Evolutionary conservation across 225 moss, liverwort and hornwort genomes (phyloP).

Genomic region (Anthoceros angustus): DNA sequence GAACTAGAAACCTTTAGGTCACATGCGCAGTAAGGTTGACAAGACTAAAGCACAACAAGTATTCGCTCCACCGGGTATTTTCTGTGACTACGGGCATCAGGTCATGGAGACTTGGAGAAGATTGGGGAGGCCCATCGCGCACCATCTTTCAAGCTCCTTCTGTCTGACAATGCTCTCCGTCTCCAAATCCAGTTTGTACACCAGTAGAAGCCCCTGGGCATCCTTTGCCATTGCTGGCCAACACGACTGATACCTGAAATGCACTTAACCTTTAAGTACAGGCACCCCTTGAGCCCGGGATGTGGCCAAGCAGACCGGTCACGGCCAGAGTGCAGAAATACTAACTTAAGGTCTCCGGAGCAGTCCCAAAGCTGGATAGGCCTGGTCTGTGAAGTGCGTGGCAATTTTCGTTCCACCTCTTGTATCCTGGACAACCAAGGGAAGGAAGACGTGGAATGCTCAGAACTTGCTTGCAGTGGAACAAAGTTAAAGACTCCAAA

Average conservation of each 20-base stretch:
- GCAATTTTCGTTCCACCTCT: slow-evolving; percentile 14
- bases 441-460: not conserved
- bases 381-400: slow-evolving; percentile 5
- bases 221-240: slow-evolving; percentile 21
- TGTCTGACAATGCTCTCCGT: not conserved
- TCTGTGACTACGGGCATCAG: not conserved
- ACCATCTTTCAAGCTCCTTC: not conserved
- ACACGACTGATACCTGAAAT: slow-evolving; percentile 18
- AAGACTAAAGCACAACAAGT: not conserved
- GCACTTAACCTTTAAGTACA: not conserved
- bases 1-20: too few relatives aligned
- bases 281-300: too few relatives aligned
- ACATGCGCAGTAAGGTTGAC: not conserved
- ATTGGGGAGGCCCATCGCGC: slow-evolving; percentile 7
- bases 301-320: too few relatives aligned
- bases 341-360: slow-evolving; percentile 16
- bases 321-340: not conserved
- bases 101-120: slow-evolving; percentile 8
- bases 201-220: slow-evolving; percentile 16
- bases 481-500: not conserved
- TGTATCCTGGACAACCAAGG: slow-evolving; percentile 11
- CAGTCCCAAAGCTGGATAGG: slow-evolving; percentile 20
- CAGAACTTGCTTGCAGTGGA: not conserved
- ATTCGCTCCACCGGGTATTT: not conserved
- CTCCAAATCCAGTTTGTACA: slow-evolving; percentile 11